Evolutionary conservation across 441 rosid genomes (phyloP).

Genomic region (Populus hybrid): DNA sequence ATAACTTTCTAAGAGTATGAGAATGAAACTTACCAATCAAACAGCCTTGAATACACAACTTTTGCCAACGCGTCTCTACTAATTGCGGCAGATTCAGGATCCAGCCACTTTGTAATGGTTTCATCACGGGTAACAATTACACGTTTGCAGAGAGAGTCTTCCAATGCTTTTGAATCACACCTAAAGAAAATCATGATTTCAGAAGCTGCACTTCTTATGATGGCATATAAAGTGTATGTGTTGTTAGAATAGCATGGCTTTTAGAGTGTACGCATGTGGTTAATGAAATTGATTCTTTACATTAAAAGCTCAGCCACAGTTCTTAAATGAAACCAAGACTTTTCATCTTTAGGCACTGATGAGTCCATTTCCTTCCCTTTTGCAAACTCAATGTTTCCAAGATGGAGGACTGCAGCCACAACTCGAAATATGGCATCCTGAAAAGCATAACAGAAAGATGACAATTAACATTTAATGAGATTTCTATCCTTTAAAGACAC

Average conservation of each 20-base stretch:
- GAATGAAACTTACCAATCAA: slow-evolving; percentile 73
- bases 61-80: slow-evolving; percentile 97
- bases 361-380: slow-evolving; percentile 92
- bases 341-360: slow-evolving; percentile 86
- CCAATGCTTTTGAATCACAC: slow-evolving; percentile 81
- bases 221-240: slow-evolving; percentile 7
- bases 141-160: slow-evolving; percentile 95
- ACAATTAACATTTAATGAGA: slow-evolving; percentile 14
- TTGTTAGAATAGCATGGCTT: slow-evolving; percentile 13
- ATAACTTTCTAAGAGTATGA: slow-evolving; percentile 13
- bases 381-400: slow-evolving; percentile 87
- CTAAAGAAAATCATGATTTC: slow-evolving; percentile 38
- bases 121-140: slow-evolving; percentile 97
- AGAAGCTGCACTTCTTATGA: slow-evolving; percentile 21
- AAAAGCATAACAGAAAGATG: slow-evolving; percentile 15
- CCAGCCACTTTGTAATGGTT: slow-evolving; percentile 93
- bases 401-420: slow-evolving; percentile 94
- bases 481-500: slow-evolving; percentile 9
- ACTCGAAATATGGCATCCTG: slow-evolving; percentile 91
- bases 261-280: slow-evolving; percentile 2
- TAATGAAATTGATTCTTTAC: slow-evolving; percentile 40
- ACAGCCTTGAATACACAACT: slow-evolving; percentile 82
- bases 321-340: slow-evolving; percentile 77
- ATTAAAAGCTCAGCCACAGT: slow-evolving; percentile 87
- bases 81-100: slow-evolving; percentile 82